phyloP scores from a whole-genome alignment of 305 asterid species.

The Fraxinus velutina region DNA sequence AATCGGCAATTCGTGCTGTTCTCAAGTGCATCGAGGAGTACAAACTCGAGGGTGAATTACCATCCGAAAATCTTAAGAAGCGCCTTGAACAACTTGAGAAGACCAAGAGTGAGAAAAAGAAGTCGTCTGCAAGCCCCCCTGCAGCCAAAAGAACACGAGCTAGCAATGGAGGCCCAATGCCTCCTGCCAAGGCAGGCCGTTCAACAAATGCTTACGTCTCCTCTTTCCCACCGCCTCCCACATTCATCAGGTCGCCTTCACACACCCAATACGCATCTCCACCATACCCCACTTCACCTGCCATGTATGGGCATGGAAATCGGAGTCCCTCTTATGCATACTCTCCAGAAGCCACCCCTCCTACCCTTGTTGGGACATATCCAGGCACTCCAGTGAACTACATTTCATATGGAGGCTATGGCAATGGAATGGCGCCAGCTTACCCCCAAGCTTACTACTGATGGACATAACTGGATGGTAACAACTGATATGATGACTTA shows the following conservation, averaged over 20 bases:
- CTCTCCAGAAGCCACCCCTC: conserved; percentile 78
- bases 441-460: conserved; percentile 96
- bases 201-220: conserved; percentile 93
- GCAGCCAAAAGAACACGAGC: conserved; percentile 90
- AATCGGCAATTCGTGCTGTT: conserved; percentile 87
- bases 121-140: conserved; percentile 61
- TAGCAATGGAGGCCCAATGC: conserved; percentile 91
- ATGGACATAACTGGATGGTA: conserved; percentile 50
- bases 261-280: conserved; percentile 69
- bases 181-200: conserved; percentile 99
- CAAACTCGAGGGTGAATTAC: conserved; percentile 81
- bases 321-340: conserved; percentile 73
- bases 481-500: conserved; percentile 58
- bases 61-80: conserved; percentile 76
- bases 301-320: conserved; percentile 60
- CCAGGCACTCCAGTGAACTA: conserved; percentile 70
- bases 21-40: conserved; percentile 91
- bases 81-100: conserved; percentile 85
- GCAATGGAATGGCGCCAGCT: conserved; percentile 71
- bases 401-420: conserved; percentile 71
- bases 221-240: conserved; percentile 82
- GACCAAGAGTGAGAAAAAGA: conserved; percentile 74
- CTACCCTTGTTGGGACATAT: conserved; percentile 45
- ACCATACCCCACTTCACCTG: conserved; percentile 66
- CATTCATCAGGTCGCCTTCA: conserved; percentile 74